These are phyloP conservation scores for Kurtzmaniella cleridarum DNA, from an alignment of 805 yeast genomes.

Conservation along the genomic window DNA sequence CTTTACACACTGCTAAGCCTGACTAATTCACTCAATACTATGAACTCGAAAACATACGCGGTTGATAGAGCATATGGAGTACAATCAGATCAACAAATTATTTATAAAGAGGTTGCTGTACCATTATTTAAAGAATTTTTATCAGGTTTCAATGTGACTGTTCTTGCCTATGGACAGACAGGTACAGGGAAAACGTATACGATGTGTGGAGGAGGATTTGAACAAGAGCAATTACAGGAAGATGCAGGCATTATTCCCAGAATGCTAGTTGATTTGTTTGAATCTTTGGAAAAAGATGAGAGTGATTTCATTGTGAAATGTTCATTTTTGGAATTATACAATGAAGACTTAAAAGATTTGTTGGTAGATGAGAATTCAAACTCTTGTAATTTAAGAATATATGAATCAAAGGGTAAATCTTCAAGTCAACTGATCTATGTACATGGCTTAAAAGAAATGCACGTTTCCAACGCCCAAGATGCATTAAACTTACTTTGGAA, in stretches of 20 bases:
- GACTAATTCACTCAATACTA: slow-evolving; percentile 28
- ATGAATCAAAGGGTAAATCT: background rate
- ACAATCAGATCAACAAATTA: slow-evolving; percentile 62
- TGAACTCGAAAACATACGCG: slow-evolving; percentile 49
- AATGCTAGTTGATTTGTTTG: slow-evolving; percentile 46
- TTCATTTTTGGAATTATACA: slow-evolving; percentile 80
- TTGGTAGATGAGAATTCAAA: slow-evolving; percentile 31
- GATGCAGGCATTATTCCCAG: slow-evolving; percentile 59
- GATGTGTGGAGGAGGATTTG: slow-evolving; percentile 48
- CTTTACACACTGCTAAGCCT: slow-evolving; percentile 10
- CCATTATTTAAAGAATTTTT: slow-evolving; percentile 69
- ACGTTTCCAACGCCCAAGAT: slow-evolving; percentile 47
- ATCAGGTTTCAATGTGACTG: slow-evolving; percentile 62
- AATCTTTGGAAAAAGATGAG: slow-evolving; percentile 29
- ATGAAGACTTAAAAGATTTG: slow-evolving; percentile 78
- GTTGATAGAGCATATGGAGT: slow-evolving; percentile 84
- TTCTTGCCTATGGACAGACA: slow-evolving; percentile 78
- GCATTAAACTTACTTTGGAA: slow-evolving; percentile 51
- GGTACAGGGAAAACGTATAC: slow-evolving; percentile 85
- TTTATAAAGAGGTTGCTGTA: slow-evolving; percentile 65
- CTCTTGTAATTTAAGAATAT: slow-evolving; percentile 5
- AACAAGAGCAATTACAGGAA: slow-evolving; percentile 6
- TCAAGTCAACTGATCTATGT: slow-evolving; percentile 37
- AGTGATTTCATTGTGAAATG: slow-evolving; percentile 64
- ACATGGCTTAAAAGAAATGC: slow-evolving; percentile 61